Base-by-base conservation (phyloP, 306 rosid species). In the Rosa chinensis region DNA sequence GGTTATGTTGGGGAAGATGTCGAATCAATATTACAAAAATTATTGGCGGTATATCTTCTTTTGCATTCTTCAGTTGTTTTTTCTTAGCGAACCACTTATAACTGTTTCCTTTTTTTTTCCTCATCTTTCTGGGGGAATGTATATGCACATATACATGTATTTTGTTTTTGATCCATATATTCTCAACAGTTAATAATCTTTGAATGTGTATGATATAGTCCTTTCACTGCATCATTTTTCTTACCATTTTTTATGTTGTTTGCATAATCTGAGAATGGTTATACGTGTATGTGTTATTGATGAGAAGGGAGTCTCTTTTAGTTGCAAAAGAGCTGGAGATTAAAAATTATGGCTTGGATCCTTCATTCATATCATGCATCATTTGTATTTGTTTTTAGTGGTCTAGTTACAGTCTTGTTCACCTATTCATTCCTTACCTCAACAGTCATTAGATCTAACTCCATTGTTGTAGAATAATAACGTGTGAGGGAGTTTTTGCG, bases 1-100 rank as follows among this genome's bases (percentile, higher is more conserved):
- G 99, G 99, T 78, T 94, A 94, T 85, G 99, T 94, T 73, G 99
- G 99, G 83, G 97, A 94, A 86, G 97, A 94, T 78, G 99, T 94
- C 0, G 99, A 94, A 83, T 94, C 99, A 55, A 91, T 94, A 85
- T 86, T 94, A 83, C 82, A 91, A 70, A 94, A 94, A 84, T 86
- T 94, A 82, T 97, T 94, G 76, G 91, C 88, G 88, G 99, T 94
- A 89, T 78, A 92, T 79, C 13, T 25, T 56, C 23, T 87, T 81
- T 74, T 66, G 70, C 66, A 52, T 18, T 52, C 47, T 48, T 25
- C 9, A 40, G 9, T 32, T 55, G 52, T 20, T 42, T 2, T 5
- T 62, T 62, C 2, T 59, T 4, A 20, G 47, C 14, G 6, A 48
- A 49, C 64, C 7, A 45, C 43, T 74, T 50, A 52, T 63, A 20